Conservation (phyloP, 192 early-diverging fungal species). For the Coemansia sp. region DNA sequence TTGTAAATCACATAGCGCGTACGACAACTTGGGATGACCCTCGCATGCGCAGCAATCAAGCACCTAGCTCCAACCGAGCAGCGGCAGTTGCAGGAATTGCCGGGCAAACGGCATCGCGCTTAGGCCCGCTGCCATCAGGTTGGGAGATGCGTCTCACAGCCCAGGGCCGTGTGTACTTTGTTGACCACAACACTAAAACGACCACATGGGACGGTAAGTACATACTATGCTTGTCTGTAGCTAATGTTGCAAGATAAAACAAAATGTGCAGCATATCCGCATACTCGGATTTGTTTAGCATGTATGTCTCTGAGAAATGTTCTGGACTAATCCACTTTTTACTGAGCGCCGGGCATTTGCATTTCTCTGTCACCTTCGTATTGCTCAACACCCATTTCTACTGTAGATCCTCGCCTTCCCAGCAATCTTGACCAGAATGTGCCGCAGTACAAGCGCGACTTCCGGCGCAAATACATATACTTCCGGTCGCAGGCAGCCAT, state of each 20-base stretch:
- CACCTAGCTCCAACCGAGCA: slow-evolving; percentile 39
- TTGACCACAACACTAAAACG: slow-evolving; percentile 96
- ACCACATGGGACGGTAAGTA: slow-evolving; percentile 92
- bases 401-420: slow-evolving; percentile 70
- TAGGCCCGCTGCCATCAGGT: slow-evolving; percentile 91
- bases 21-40: slow-evolving; percentile 93
- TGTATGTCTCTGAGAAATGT: not conserved
- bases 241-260: not conserved
- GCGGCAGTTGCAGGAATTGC: slow-evolving; percentile 46
- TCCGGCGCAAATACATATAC: slow-evolving; percentile 95
- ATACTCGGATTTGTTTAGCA: not conserved
- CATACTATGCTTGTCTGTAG: slow-evolving; percentile 2
- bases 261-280: not conserved
- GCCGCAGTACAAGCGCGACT: slow-evolving; percentile 99
- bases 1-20: slow-evolving; percentile 87
- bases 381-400: not conserved
- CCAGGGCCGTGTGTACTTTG: slow-evolving; percentile 94
- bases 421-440: slow-evolving; percentile 85
- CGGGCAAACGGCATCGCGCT: slow-evolving; percentile 49
- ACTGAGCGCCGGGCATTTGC: not conserved
- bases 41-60: slow-evolving; percentile 52
- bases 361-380: not conserved
- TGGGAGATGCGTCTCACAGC: slow-evolving; percentile 99
- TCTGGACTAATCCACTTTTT: not conserved
- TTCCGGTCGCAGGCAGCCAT: slow-evolving; percentile 91